These are phyloP conservation scores for Globisporangium mamillatum DNA, from an alignment of 352 stramenopile genomes.

Conservation along the genomic window DNA sequence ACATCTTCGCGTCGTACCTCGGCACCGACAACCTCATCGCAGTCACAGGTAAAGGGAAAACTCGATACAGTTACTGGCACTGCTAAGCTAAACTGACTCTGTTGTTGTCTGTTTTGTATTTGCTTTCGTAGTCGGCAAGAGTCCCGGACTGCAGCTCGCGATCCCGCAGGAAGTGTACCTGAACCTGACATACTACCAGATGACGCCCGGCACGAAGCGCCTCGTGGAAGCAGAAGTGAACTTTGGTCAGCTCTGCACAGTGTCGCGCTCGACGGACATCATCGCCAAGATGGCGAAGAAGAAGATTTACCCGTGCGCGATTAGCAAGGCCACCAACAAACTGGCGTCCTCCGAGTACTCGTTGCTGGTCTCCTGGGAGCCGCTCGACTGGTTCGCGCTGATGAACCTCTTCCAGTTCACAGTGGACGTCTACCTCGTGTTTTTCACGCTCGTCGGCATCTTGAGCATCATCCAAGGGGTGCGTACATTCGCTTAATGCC, in stretches of 20 bases:
- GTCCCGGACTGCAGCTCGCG: constrained; percentile 40
- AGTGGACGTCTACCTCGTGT: constrained; percentile 91
- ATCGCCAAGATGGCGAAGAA: constrained; percentile 73
- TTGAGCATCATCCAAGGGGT: constrained; percentile 86
- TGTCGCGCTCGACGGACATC: constrained; percentile 52
- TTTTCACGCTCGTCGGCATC: constrained; percentile 91
- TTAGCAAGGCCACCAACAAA: constrained; percentile 63
- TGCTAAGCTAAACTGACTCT: not conserved
- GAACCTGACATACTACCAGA: constrained; percentile 81
- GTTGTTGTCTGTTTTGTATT: not conserved
- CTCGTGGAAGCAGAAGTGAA: constrained; percentile 64
- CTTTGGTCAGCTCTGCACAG: constrained; percentile 75
- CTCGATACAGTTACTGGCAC: not conserved
- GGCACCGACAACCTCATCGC: constrained; percentile 71
- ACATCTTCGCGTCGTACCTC: constrained; percentile 44
- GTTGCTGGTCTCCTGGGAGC: constrained; percentile 87
- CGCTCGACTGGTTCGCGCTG: constrained; percentile 92
- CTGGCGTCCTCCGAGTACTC: constrained; percentile 75
- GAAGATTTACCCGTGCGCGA: constrained; percentile 50
- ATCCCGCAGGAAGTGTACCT: constrained; percentile 72
- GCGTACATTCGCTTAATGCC: constrained; percentile 7
- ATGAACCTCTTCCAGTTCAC: constrained; percentile 97
- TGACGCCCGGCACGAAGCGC: constrained; percentile 56
- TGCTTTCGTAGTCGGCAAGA: constrained; percentile 31
- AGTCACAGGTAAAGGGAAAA: constrained; percentile 53